phyloP scores from a whole-genome alignment of 2,329 filamentous ascomycete species.

The Neofusicoccum sp. region DNA sequence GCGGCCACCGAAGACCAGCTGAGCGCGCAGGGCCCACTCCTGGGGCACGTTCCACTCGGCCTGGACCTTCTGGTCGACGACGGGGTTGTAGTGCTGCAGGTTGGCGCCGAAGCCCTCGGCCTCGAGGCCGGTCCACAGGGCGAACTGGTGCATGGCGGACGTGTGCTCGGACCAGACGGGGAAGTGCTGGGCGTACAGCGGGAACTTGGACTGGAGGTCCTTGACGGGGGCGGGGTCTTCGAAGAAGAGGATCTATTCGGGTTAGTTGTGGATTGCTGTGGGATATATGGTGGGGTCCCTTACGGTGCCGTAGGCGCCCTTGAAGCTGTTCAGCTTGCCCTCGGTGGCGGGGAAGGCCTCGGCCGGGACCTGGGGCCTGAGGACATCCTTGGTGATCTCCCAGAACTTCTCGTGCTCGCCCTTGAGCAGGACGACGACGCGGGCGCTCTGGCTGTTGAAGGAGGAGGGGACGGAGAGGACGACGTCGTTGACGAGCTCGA shows the following conservation, averaged over 20 bases:
- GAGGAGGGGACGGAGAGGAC: constrained; percentile 73
- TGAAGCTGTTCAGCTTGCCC: constrained; percentile 61
- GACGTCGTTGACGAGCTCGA: constrained; percentile 62
- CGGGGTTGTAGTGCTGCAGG: constrained; percentile 91
- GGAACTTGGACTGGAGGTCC: constrained; percentile 67
- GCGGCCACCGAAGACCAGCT: constrained; percentile 79
- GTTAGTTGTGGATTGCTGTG: neutral
- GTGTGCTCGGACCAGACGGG: constrained; percentile 75
- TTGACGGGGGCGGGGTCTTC: constrained; percentile 72
- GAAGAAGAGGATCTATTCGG: constrained; percentile 74
- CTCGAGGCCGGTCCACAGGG: constrained; percentile 80
- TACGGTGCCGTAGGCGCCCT: constrained; percentile 74
- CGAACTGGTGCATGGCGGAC: constrained; percentile 79
- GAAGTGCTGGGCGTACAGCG: constrained; percentile 79
- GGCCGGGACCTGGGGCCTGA: constrained; percentile 69
- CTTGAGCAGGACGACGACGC: constrained; percentile 76
- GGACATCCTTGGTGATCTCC: constrained; percentile 68
- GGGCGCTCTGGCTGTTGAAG: constrained; percentile 88
- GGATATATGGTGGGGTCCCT: constrained; percentile 34
- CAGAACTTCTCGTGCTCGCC: constrained; percentile 86
- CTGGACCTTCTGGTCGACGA: constrained; percentile 74
- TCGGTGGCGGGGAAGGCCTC: constrained; percentile 62
- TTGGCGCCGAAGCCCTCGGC: constrained; percentile 83
- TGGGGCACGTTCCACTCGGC: constrained; percentile 70
- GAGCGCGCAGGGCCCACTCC: constrained; percentile 76